These are phyloP conservation scores for Dovyalis caffra DNA, from an alignment of 345 rosid species.

Conservation along the genomic window DNA sequence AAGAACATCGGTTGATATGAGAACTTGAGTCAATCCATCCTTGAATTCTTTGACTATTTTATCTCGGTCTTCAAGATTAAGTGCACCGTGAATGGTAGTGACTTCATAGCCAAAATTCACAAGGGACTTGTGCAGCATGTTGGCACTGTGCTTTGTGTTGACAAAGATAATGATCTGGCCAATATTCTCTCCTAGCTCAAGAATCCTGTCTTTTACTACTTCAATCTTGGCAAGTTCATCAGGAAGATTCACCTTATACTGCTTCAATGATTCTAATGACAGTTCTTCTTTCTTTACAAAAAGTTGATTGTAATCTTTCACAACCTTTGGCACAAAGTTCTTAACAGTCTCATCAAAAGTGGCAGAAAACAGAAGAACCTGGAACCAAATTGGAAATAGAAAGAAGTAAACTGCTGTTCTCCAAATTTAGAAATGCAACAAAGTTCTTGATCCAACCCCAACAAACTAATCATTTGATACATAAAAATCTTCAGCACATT, in stretches of 20 bases:
- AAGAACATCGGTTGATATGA: constrained; percentile 85
- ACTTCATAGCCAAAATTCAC: constrained; percentile 73
- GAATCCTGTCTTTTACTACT: constrained; percentile 75
- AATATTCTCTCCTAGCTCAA: constrained; percentile 75
- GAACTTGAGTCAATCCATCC: constrained; percentile 81
- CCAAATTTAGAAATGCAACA: not conserved
- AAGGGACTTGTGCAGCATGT: constrained; percentile 59
- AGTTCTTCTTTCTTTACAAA: constrained; percentile 91
- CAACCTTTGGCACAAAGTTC: constrained; percentile 60
- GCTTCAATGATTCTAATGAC: constrained; percentile 80
- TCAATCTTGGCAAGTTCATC: constrained; percentile 64
- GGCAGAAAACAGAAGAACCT: constrained; percentile 94
- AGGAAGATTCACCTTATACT: constrained; percentile 86
- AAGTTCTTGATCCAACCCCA: not conserved
- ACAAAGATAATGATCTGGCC: constrained; percentile 91
- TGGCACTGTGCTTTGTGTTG: constrained; percentile 58
- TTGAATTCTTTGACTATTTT: constrained; percentile 83
- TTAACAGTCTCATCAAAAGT: constrained; percentile 81
- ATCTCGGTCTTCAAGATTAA: constrained; percentile 63
- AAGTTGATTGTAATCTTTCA: constrained; percentile 71
- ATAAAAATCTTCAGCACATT: no score
- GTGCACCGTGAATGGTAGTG: constrained; percentile 75
- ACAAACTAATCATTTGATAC: no score
- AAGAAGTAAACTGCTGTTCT: not conserved
- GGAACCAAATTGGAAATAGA: constrained; percentile 10